Evolutionary conservation across 2,329 filamentous ascomycete species (phyloP), one percentile per base, ranked within the genome.

Genomic region (Helotiales sp.): DNA sequence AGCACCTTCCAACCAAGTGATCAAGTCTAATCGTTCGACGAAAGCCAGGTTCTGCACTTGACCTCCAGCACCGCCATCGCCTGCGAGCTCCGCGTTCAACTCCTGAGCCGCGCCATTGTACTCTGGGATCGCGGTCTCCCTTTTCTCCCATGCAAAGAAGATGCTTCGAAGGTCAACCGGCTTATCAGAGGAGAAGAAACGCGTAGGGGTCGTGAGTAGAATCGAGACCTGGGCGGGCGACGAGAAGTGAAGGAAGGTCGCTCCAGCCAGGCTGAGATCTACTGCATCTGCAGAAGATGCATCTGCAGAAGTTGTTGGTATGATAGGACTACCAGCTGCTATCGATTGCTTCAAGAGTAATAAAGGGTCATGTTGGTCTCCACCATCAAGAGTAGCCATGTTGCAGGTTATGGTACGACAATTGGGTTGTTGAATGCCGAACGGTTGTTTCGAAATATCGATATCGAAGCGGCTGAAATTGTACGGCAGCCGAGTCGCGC

Each of bases 121-220:
- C 74, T 97, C 93, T 11, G 92, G 91, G 72, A 97, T 93, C 63
- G 91, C 89, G 64, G 91, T 89, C 82, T 98, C 95, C 79, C 93
- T 93, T 81, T 97, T 96, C 75, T 92, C 85, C 93, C 93, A 99
- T 64, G 93, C 93, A 77, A 98, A 97, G 83, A 95, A 97, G 80
- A 97, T 95, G 78, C 91, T 96, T 77, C 96, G 93, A 73, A 99
- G 84, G 78, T 97, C 93, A 75, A 97, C 89, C 4, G 91, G 85
- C 64, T 85, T 83, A 57, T 87, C 87, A 66, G 87, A 86, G n/a
- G 93, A 94, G 68, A 92, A 86, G 82, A 98, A 98, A 74, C 96
- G 93, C 72, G 96, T 99, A 10, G 90, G 85, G 15, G 86, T 85
- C 60, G 87, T 88, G 71, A 97, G 86, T 0, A 90, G 84, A 66